phyloP scores from a whole-genome alignment of 306 rosid species.

The Nissolia schottii region DNA sequence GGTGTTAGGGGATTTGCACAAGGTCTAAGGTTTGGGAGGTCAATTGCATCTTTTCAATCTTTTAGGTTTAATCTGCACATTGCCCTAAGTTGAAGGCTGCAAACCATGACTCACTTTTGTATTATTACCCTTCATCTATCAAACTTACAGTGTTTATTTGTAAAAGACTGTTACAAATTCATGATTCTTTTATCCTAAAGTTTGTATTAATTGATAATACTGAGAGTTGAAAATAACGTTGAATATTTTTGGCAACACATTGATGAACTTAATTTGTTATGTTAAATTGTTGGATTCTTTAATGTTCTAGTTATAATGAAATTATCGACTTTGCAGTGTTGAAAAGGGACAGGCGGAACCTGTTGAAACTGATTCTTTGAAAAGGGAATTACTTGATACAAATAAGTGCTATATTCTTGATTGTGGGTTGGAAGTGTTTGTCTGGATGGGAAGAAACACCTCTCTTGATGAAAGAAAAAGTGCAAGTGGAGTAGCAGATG shows the following conservation, averaged over 20 bases:
- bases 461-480: constrained; percentile 79
- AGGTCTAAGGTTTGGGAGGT: not conserved
- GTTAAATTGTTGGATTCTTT: constrained; percentile 1
- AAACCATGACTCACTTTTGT: not conserved
- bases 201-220: not conserved
- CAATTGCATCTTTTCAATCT: not conserved
- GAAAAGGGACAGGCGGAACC: constrained; percentile 68
- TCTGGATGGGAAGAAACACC: constrained; percentile 93
- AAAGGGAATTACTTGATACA: constrained; percentile 68
- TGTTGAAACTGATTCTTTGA: constrained; percentile 54
- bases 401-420: constrained; percentile 75
- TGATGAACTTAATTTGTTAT: constrained; percentile 2
- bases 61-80: not conserved
- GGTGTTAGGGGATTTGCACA: not conserved
- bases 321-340: constrained; percentile 45
- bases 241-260: not conserved
- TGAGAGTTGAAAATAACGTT: not conserved
- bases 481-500: constrained; percentile 86
- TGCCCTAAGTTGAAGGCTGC: not conserved
- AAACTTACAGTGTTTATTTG: not conserved
- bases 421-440: constrained; percentile 75
- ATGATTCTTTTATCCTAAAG: not conserved
- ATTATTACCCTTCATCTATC: not conserved
- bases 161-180: not conserved
- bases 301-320: constrained; percentile 14